A percentile compares a stretch with the other conserved stretches of the same genome.
phyloP scores from a whole-genome alignment of 805 yeast species.

The Lipomyces yamadae region DNA sequence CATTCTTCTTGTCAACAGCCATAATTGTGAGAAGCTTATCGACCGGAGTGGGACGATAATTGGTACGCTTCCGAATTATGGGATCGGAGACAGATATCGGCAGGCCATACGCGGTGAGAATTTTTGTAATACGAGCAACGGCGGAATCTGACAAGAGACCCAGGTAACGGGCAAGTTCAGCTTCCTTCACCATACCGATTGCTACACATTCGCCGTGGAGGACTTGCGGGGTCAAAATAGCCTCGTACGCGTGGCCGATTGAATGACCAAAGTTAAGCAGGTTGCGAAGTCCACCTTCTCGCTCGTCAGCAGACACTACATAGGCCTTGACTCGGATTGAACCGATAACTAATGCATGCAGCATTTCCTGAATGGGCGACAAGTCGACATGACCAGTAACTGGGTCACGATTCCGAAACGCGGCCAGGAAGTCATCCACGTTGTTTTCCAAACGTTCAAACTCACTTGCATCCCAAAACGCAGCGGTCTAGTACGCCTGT shows the following conservation, averaged over 20 bases:
- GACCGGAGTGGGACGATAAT: slow-evolving; percentile 73
- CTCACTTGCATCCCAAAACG: slow-evolving; percentile 92
- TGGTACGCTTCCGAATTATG: slow-evolving; percentile 68
- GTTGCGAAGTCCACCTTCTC: slow-evolving; percentile 93
- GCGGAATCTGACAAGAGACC: slow-evolving; percentile 91
- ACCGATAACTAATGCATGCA: slow-evolving; percentile 77
- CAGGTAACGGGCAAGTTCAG: slow-evolving; percentile 89
- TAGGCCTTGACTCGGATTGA: slow-evolving; percentile 90
- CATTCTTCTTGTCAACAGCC: slow-evolving; percentile 97
- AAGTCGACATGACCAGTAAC: slow-evolving; percentile 62
- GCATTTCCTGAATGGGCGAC: slow-evolving; percentile 68
- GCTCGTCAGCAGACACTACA: slow-evolving; percentile 91
- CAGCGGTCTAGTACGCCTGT: slow-evolving; percentile 65
- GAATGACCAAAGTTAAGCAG: slow-evolving; percentile 94
- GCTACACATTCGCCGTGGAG: slow-evolving; percentile 99
- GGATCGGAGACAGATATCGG: slow-evolving; percentile 81
- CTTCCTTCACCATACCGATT: slow-evolving; percentile 93
- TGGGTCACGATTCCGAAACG: slow-evolving; percentile 58
- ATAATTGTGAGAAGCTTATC: slow-evolving; percentile 76
- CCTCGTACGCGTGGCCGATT: slow-evolving; percentile 98
- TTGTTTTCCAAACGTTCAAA: slow-evolving; percentile 82
- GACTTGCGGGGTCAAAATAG: slow-evolving; percentile 94
- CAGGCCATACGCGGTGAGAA: slow-evolving; percentile 81
- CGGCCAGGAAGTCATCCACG: slow-evolving; percentile 68
- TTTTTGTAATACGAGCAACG: slow-evolving; percentile 84